Evolutionary conservation across 2,329 filamentous ascomycete species (phyloP), one percentile per base, ranked within the genome.

Genomic region (Acephala macrosclerotiorum): DNA sequence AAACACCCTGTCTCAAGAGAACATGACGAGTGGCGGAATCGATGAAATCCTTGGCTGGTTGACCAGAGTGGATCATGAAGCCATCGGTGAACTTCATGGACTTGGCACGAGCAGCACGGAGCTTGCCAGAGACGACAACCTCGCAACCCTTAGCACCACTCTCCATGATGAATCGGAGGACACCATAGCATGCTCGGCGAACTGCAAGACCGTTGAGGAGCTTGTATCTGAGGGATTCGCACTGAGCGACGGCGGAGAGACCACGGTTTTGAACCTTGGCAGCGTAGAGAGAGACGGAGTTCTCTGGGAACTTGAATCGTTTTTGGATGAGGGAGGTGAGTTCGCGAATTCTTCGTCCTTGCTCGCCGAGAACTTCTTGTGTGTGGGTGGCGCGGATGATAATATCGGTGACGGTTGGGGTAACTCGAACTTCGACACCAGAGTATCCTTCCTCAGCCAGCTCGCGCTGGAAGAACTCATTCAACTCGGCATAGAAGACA

Each of bases 381-480:
- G 96, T 99, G 91, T 99, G 96, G 80, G 96, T 99, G 81, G 96
- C 96, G 84, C 96, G 96, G 89, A 99, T 97, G 90, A 99, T 98
- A 59, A 71, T 98, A 86, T 98, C 96, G 88, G 96, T 99, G 81
- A 99, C 96, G 83, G 96, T 99, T 77, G 96, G 96, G 78, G 96
- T 99, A 78, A 99, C 96, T 88, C 96, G 93, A 87, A 99, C 96
- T 88, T 99, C 96, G 83, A 99, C 96, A 83, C 96, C 96, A 66
- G 96, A 99, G 91, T 99, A 99, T 79, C 96, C 96, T 88, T 99
- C 96, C 91, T 99, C 96, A 82, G 96, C 96, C 82, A 99, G 89
- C 87, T 99, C 96, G 84, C 96, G 95, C 90, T 98, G 96, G 93
- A 99, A 99, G 92, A 99, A 99, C 88, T 99, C 96, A 91, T 99